Conservation (phyloP, 352 stramenopile species). For the Globisporangium iwayamae region DNA sequence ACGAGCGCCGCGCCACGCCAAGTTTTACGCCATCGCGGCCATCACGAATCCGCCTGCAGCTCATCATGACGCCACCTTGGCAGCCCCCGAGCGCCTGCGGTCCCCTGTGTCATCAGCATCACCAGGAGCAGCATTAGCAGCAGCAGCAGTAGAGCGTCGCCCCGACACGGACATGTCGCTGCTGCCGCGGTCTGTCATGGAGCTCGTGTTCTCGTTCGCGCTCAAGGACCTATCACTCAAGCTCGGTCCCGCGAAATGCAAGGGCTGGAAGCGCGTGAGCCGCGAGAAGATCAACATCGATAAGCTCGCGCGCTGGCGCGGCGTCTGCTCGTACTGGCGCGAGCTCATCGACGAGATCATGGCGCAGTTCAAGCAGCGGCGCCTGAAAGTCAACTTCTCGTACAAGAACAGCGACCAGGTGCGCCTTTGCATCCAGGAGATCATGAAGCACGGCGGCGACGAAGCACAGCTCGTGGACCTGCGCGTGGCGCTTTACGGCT, state of each 20-base stretch:
- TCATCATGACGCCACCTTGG: background rate
- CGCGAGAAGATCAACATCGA: slow-evolving; percentile 36
- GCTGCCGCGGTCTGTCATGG: slow-evolving; percentile 46
- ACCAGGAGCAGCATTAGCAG: background rate
- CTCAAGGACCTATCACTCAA: slow-evolving; percentile 50
- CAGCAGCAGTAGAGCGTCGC: background rate
- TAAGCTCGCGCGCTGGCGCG: slow-evolving; percentile 31
- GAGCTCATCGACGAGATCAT: slow-evolving; percentile 48
- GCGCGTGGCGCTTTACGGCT: slow-evolving; percentile 45
- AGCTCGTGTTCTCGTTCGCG: slow-evolving; percentile 50
- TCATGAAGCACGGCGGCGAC: slow-evolving; percentile 12
- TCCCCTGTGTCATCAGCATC: background rate
- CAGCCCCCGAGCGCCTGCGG: background rate
- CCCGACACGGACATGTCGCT: slow-evolving; percentile 23
- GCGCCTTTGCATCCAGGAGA: slow-evolving; percentile 14
- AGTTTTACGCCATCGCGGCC: slow-evolving; percentile 19
- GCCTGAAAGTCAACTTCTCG: slow-evolving; percentile 44
- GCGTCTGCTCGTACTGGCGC: slow-evolving; percentile 45
- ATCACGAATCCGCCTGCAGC: slow-evolving; percentile 13
- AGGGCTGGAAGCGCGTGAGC: slow-evolving; percentile 36
- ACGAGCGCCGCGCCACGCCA: slow-evolving; percentile 8
- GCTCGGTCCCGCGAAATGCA: slow-evolving; percentile 40
- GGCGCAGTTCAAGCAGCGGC: slow-evolving; percentile 33
- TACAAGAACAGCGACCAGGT: slow-evolving; percentile 36
- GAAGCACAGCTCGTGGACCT: slow-evolving; percentile 30